These are phyloP conservation scores for Dipteronia dyeriana DNA, from an alignment of 345 rosid species.

Conservation along the genomic window DNA sequence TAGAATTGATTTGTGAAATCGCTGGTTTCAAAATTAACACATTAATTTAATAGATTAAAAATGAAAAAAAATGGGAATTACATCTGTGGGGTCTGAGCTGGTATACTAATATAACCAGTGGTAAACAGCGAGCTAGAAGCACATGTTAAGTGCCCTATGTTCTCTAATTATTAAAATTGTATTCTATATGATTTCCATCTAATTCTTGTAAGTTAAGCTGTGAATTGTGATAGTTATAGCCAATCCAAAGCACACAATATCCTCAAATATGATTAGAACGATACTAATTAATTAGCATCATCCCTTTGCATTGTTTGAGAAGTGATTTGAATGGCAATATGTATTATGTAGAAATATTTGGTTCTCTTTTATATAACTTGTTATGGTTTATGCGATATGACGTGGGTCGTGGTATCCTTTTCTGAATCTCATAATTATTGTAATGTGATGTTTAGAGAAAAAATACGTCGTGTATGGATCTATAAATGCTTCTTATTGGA, in stretches of 20 bases:
- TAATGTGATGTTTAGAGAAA: background rate
- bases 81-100: no score
- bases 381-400: background rate
- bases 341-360: background rate
- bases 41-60: background rate
- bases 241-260: background rate
- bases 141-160: background rate
- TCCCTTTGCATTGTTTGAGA: background rate
- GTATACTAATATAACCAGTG: background rate
- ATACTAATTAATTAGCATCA: background rate
- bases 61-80: background rate
- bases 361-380: background rate
- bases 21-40: background rate
- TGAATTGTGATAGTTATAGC: background rate
- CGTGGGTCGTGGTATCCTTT: background rate
- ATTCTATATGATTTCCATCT: background rate
- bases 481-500: background rate
- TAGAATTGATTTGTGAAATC: background rate
- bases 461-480: background rate
- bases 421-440: background rate
- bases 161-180: background rate
- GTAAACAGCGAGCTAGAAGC: background rate
- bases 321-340: background rate
- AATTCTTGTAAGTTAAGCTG: background rate
- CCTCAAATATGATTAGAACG: background rate